Percentiles rank a stretch among this genome's conserved stretches.
Conservation (phyloP, 2,329 filamentous ascomycete genomes). For the Colletotrichum echinochloae region DNA sequence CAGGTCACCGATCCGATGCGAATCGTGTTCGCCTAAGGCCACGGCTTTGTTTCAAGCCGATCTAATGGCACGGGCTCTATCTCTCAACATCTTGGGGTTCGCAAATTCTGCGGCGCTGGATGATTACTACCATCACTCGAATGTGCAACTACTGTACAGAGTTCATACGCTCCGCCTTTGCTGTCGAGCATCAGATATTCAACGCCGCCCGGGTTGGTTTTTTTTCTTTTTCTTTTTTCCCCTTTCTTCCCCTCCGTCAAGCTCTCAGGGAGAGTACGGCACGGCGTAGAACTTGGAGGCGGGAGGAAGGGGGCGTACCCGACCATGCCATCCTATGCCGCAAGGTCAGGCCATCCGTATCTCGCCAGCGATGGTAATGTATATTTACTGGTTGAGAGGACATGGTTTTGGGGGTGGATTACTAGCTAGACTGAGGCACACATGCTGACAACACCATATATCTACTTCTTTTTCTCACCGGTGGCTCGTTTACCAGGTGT, state of each 20-base stretch:
- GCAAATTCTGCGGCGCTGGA: neutral
- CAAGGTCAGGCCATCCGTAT: neutral
- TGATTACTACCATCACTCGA: neutral
- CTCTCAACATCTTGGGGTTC: slow-evolving; percentile 1
- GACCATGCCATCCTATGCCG: neutral
- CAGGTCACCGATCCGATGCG: neutral
- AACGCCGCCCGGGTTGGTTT: neutral
- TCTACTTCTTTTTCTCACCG: neutral
- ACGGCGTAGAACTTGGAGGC: neutral
- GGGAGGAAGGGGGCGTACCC: neutral
- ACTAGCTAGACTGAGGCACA: neutral
- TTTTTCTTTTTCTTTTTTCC: too few species aligned
- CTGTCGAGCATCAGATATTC: neutral
- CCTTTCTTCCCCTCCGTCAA: neutral
- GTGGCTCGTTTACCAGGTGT: neutral
- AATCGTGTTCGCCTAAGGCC: slow-evolving; percentile 6
- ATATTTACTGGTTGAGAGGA: neutral
- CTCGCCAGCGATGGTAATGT: slow-evolving; percentile 7
- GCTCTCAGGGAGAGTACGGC: neutral
- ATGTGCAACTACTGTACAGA: neutral
- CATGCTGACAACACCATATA: neutral
- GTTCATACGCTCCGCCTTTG: neutral
- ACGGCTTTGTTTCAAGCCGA: slow-evolving; percentile 5
- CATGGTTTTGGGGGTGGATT: neutral
- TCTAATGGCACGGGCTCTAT: slow-evolving; percentile 24